Base-by-base conservation (phyloP, 177 flowering plant species). In the Vitis hybrid region DNA sequence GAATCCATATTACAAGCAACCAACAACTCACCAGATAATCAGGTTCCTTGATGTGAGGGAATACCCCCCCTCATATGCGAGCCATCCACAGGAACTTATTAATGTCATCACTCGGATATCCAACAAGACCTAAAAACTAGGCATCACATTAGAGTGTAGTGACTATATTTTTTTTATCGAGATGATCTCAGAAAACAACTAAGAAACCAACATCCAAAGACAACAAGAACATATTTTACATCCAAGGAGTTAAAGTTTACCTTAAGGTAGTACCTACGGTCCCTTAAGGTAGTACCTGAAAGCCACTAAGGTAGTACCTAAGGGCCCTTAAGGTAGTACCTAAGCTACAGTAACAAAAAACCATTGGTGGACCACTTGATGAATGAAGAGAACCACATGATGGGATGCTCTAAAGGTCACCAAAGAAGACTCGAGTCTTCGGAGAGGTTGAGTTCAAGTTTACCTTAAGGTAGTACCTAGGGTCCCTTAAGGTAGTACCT, bases 31-130 rank as follows among this genome's bases (percentile, higher is more conserved):
- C 99, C 68, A 96, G 86, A 81, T 96, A 96, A 86, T 96, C 98
- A 30, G 99, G 93, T 74, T 96, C 99, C 84, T 88, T 93, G 68
- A 96, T 96, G 74, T 95, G 99, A 76, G 99, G 99, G 76, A 91
- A 93, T 14, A 87, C 98, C 67, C 99, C 99, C 27, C 99, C 99
- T 74, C 99, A 97, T 55, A 96, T 96, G 56, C 99, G 94, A 64
- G 92, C 99, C 99, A 96, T 93, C 97, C 99, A 96, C 66, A 93
- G 79, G 80, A 96, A 96, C 78, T 96, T 96, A 74, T 96, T 96
- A 35, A 96, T 93, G 78, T 96, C 99, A 80, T 96, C 99, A 82
- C 99, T 96, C 6, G 99, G 94, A 76, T 96, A 93, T 57, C 99
- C 99, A 80, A 96, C 97, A 74, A 96, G 94, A 78, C 99, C 98